These are phyloP conservation scores for Suillus plorans DNA, from an alignment of 768 basidiomycete genomes.

Conservation along the genomic window DNA sequence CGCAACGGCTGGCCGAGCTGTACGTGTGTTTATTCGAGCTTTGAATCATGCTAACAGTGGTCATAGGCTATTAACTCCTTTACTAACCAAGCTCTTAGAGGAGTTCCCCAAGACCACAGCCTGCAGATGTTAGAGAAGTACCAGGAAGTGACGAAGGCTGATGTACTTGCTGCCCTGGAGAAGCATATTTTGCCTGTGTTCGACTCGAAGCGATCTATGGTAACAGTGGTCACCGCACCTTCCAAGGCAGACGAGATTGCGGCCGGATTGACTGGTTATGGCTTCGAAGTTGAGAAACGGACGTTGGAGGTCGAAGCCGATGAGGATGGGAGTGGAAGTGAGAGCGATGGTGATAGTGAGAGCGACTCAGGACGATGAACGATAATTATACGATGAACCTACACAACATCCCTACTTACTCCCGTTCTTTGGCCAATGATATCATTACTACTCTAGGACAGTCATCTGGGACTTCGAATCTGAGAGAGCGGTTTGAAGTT, in stretches of 20 bases:
- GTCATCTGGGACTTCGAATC: not conserved
- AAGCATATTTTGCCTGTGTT: slow-evolving; percentile 87
- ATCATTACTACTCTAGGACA: not conserved
- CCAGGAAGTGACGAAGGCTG: slow-evolving; percentile 75
- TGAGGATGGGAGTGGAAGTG: slow-evolving; percentile 33
- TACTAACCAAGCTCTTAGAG: slow-evolving; percentile 88
- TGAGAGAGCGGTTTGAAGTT: slow-evolving; percentile 7
- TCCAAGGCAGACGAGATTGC: slow-evolving; percentile 74
- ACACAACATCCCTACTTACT: slow-evolving; percentile 4
- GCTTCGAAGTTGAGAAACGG: slow-evolving; percentile 78
- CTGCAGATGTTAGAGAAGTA: slow-evolving; percentile 76
- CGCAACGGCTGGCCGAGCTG: slow-evolving; percentile 85
- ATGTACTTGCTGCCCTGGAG: slow-evolving; percentile 67
- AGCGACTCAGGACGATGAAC: slow-evolving; percentile 7
- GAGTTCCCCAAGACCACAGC: slow-evolving; percentile 71
- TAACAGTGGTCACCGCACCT: slow-evolving; percentile 81
- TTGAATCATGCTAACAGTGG: slow-evolving; percentile 10
- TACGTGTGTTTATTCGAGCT: slow-evolving; percentile 37
- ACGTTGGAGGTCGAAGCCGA: slow-evolving; percentile 64
- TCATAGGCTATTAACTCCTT: slow-evolving; percentile 78
- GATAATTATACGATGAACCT: not conserved
- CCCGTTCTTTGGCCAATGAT: not conserved
- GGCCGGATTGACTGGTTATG: slow-evolving; percentile 58
- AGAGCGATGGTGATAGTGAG: slow-evolving; percentile 27
- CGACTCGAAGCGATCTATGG: slow-evolving; percentile 69